Evolutionary conservation across 129 eudicot genomes (phyloP), one percentile per base, ranked within the genome.

Genomic region (Cynara cardunculus): DNA sequence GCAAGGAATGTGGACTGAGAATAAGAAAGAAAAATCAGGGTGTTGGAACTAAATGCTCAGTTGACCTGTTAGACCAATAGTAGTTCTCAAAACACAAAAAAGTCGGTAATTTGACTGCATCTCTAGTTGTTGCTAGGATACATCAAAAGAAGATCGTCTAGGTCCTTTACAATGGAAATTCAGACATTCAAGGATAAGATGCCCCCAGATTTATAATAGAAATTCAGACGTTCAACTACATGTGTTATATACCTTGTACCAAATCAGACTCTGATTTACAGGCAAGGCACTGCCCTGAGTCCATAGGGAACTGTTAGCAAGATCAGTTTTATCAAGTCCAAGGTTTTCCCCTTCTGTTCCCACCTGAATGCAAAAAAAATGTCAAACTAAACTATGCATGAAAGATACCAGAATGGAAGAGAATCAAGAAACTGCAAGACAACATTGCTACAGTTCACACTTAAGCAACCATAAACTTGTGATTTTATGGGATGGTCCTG

Each of bases 271-370:
- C 78, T 81, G 86, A 73, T 88, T 88, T 22, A 68, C 27, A 61
- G 92, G 96, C 0, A 83, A 18, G 21, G 74, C 25, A 76, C 77
- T 84, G 37, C 89, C 92, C 12, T 67, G 88, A 14, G 76, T 84
- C 97, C 97, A 92, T 22, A 92, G 69, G 10, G 92, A 88, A 72
- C 92, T 92, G 81, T 89, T 92, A 37, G 97, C 90, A 78, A 82
- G 83, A 81, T 83, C 70, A 5, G 84, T 76, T 30, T 83, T 92
- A 67, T 88, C 84, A 44, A 92, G 97, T 61, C 92, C 91, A 46
- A 92, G 90, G 85, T 73, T 73, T 80, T 92, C 94, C 13, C 97
- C 97, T 89, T 92, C 89, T 21, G 88, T 81, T 81, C 97, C 97
- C 84, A 89, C 97, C 97, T 92, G 82, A 82, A 80, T 59, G 71